phyloP scores from a whole-genome alignment of 176 grass and related monocot genomes.

The Triticum aestivum region DNA sequence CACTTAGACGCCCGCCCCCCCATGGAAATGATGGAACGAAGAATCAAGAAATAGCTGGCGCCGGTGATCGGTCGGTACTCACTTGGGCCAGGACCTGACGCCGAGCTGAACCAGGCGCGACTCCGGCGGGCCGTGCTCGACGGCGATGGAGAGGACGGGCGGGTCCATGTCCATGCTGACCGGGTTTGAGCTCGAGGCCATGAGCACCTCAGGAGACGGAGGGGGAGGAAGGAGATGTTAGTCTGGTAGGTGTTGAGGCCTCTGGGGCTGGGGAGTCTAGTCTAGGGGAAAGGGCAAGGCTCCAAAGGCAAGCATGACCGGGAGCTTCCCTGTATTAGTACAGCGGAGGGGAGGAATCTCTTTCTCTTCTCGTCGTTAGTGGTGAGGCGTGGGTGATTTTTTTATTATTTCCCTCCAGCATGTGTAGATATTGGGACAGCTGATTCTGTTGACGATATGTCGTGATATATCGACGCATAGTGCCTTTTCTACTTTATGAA shows the following conservation, averaged over 20 bases:
- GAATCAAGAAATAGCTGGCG: not conserved
- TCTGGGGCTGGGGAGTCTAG: not conserved
- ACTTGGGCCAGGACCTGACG: constrained; percentile 97
- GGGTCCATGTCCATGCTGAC: constrained; percentile 61
- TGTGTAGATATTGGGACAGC: not conserved
- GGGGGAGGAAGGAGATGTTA: not conserved
- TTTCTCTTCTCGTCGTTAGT: not conserved
- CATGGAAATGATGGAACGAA: not conserved
- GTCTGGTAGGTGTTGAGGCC: constrained; percentile 28
- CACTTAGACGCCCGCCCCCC: not conserved
- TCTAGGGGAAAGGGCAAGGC: constrained; percentile 23
- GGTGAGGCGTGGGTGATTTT: not conserved
- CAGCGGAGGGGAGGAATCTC: not conserved
- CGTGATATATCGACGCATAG: not conserved
- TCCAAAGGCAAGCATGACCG: not conserved
- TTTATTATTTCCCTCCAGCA: constrained; percentile 17
- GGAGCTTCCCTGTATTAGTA: constrained; percentile 31
- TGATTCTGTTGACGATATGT: not conserved
- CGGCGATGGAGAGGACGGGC: constrained; percentile 44
- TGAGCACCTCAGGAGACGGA: constrained; percentile 27
- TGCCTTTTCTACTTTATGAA: too few species aligned
- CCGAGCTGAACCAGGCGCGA: constrained; percentile 71
- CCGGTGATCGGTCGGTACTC: constrained; percentile 13
- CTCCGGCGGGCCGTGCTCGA: constrained; percentile 69
- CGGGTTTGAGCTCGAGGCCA: constrained; percentile 73